A percentile compares a stretch with the other conserved stretches of the same genome.
These are phyloP conservation scores for Gardenia jasminoides DNA, from an alignment of 257 asterid species.

Conservation along the genomic window DNA sequence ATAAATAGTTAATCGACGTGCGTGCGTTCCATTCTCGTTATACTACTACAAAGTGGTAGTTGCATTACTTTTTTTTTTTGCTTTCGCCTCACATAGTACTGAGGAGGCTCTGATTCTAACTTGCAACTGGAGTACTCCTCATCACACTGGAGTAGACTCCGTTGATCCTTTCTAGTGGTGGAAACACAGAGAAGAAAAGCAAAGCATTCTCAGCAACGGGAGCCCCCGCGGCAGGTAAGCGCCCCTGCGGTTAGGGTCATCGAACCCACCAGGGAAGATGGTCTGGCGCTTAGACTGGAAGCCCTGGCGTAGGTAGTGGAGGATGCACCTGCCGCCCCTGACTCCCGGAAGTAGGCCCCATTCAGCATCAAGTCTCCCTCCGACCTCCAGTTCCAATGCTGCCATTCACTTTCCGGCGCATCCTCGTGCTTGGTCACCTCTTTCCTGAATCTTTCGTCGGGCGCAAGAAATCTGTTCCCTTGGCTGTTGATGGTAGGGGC, in stretches of 20 bases:
- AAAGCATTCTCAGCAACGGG: slow-evolving; percentile 40
- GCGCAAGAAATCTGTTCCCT: slow-evolving; percentile 84
- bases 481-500: slow-evolving; percentile 80
- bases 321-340: slow-evolving; percentile 66
- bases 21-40: too few species aligned
- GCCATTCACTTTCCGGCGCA: slow-evolving; percentile 86
- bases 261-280: slow-evolving; percentile 60
- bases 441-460: slow-evolving; percentile 40
- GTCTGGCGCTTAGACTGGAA: slow-evolving; percentile 73
- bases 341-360: slow-evolving; percentile 69
- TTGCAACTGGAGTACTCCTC: too few species aligned
- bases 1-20: too few species aligned
- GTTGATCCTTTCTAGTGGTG: too few species aligned
- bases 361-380: slow-evolving; percentile 85
- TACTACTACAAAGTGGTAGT: too few species aligned
- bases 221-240: slow-evolving; percentile 56
- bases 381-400: slow-evolving; percentile 77
- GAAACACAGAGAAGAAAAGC: too few species aligned
- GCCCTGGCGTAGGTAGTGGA: slow-evolving; percentile 55
- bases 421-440: slow-evolving; percentile 91
- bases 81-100: background rate
- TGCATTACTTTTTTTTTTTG: background rate
- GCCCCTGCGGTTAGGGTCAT: slow-evolving; percentile 63
- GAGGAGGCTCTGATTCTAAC: too few species aligned
- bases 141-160: background rate